Percentiles rank a stretch among this genome's conserved stretches.
Evolutionary conservation across 2,329 filamentous ascomycete genomes (phyloP).

Genomic region (Colletotrichum caudatum): DNA sequence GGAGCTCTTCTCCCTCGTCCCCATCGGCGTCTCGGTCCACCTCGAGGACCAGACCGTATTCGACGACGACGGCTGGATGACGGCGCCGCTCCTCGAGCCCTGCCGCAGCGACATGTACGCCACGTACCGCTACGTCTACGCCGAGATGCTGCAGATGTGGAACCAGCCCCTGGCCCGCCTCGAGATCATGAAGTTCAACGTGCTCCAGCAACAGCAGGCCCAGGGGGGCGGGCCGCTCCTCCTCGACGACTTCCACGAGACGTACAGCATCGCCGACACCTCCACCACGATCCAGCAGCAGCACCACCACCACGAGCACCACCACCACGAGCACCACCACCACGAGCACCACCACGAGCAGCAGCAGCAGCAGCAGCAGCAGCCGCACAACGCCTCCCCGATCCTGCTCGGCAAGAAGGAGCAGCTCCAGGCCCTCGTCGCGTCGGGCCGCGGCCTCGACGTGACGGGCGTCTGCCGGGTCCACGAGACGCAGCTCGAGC

Average conservation of each 20-base stretch:
- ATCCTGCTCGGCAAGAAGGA: constrained; percentile 70
- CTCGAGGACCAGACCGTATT: constrained; percentile 74
- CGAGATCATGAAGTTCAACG: constrained; percentile 78
- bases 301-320: constrained; percentile 47
- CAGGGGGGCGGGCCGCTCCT: constrained; percentile 45
- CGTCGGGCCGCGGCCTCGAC: constrained; percentile 69
- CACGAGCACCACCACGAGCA: constrained; percentile 47
- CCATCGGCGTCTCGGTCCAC: constrained; percentile 63
- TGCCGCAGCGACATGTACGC: constrained; percentile 62
- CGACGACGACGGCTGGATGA: constrained; percentile 76
- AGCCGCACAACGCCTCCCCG: constrained; percentile 59
- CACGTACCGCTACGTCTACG: constrained; percentile 74
- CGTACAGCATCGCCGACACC: constrained; percentile 54
- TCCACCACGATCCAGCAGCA: constrained; percentile 42
- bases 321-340: constrained; percentile 50
- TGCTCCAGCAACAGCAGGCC: constrained; percentile 67
- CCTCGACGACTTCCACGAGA: constrained; percentile 52
- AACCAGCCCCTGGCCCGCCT: constrained; percentile 70
- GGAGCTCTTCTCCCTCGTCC: constrained; percentile 60
- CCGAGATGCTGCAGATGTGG: constrained; percentile 78
- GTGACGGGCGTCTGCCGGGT: constrained; percentile 72
- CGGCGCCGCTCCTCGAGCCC: constrained; percentile 67
- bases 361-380: constrained; percentile 17
- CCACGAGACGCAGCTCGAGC: constrained; percentile 73
- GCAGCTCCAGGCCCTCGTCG: constrained; percentile 61